phyloP scores from a whole-genome alignment of 2,329 filamentous ascomycete species.

The Hypomyces perniciosus region DNA sequence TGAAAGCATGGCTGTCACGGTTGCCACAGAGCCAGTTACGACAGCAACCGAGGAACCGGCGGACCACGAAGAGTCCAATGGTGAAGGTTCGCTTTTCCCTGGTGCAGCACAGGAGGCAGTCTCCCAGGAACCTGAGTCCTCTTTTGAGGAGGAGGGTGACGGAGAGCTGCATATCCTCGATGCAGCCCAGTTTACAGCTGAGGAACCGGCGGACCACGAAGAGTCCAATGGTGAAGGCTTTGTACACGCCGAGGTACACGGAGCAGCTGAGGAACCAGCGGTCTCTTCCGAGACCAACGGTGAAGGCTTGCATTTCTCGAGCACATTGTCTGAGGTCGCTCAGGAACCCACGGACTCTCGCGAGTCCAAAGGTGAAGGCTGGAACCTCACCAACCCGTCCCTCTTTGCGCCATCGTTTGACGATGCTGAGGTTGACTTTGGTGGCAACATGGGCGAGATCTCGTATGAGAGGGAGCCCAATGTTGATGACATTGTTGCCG shows the following conservation, averaged over 20 bases:
- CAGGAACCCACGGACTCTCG: not conserved
- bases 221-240: not conserved
- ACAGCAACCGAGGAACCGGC: constrained; percentile 7
- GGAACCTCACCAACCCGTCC: no score
- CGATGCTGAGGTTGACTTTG: not conserved
- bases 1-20: not conserved
- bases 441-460: constrained; percentile 3
- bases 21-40: not conserved
- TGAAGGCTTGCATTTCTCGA: no score
- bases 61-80: not conserved
- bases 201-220: not conserved
- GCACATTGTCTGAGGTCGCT: not conserved
- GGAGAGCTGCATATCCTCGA: not conserved
- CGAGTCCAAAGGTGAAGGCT: not conserved
- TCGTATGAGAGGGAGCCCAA: constrained; percentile 6
- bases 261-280: no score
- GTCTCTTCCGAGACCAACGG: no score
- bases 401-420: no score
- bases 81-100: constrained; percentile 1
- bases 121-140: not conserved
- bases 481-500: constrained; percentile 5
- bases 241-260: no score
- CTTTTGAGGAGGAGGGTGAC: not conserved
- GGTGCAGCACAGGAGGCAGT: no score
- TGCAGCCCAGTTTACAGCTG: not conserved